phyloP scores from a whole-genome alignment of 2,329 filamentous ascomycete species.

The Juglanconis oblonga region DNA sequence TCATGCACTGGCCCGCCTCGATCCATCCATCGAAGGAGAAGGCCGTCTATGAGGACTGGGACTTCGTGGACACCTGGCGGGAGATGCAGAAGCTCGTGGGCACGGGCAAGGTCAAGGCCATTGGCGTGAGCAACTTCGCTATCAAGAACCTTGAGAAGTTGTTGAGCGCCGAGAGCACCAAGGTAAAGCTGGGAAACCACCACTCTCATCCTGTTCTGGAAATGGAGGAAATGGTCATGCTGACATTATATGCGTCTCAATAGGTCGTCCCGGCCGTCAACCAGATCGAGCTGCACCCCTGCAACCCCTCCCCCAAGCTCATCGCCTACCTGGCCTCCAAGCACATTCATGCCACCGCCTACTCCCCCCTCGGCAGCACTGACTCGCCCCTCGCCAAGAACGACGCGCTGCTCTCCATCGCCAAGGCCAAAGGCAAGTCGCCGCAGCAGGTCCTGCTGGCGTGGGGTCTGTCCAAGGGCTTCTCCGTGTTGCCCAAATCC shows the following conservation, averaged over 20 bases:
- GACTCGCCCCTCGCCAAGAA: conserved; percentile 70
- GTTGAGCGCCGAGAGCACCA: conserved; percentile 61
- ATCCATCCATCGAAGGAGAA: conserved; percentile 59
- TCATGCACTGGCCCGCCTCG: conserved; percentile 71
- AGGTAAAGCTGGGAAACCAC: conserved; percentile 38
- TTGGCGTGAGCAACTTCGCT: conserved; percentile 84
- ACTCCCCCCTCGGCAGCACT: conserved; percentile 71
- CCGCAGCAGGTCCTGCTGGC: conserved; percentile 73
- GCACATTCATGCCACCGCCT: conserved; percentile 72
- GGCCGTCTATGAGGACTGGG: conserved; percentile 74
- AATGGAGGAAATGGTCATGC: background rate
- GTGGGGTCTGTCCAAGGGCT: conserved; percentile 80
- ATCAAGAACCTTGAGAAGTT: conserved; percentile 78
- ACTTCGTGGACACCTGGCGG: conserved; percentile 76
- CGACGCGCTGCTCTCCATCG: conserved; percentile 58
- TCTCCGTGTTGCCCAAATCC: conserved; percentile 82
- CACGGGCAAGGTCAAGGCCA: conserved; percentile 72
- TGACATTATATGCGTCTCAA: background rate
- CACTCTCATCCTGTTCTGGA: background rate
- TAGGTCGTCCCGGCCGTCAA: conserved; percentile 66
- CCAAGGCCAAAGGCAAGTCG: conserved; percentile 64
- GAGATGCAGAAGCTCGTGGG: conserved; percentile 68
- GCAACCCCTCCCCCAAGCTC: conserved; percentile 77
- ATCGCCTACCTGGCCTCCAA: conserved; percentile 69
- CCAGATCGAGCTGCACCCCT: conserved; percentile 79